Percentiles rank a stretch among this genome's conserved stretches.
These are phyloP conservation scores for Aureobasidium sp. DNA, from an alignment of 2,329 filamentous ascomycete species.

Conservation along the genomic window DNA sequence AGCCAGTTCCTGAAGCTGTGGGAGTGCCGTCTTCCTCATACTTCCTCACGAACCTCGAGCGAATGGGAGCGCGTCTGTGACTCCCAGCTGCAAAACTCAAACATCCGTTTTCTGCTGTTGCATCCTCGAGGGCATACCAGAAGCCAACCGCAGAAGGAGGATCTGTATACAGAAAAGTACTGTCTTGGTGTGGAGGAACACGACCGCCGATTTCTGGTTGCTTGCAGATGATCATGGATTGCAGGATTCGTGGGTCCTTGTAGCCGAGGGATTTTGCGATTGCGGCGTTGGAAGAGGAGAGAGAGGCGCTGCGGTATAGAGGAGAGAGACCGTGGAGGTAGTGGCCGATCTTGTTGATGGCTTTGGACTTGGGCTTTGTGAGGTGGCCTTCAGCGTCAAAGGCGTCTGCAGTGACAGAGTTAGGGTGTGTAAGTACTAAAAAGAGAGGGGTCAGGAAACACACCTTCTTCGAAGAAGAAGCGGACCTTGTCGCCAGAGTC, in stretches of 20 bases:
- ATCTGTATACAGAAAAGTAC: conserved; percentile 83
- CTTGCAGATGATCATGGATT: conserved; percentile 99
- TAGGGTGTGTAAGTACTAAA: not conserved
- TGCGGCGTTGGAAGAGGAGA: conserved; percentile 47
- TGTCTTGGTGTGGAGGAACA: conserved; percentile 87
- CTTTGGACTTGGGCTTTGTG: conserved; percentile 67
- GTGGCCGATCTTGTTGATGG: conserved; percentile 64
- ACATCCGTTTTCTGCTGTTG: conserved; percentile 77
- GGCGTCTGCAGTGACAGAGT: conserved; percentile 47
- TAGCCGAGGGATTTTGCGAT: conserved; percentile 69
- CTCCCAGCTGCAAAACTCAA: conserved; percentile 78
- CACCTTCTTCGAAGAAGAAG: conserved; percentile 89
- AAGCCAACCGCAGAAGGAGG: conserved; percentile 86
- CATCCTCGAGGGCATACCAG: conserved; percentile 96
- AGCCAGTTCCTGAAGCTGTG: conserved; percentile 44
- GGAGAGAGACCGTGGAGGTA: conserved; percentile 40
- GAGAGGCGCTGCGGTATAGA: conserved; percentile 41
- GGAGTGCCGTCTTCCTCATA: conserved; percentile 29
- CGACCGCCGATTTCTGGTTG: conserved; percentile 92
- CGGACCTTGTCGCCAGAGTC: conserved; percentile 82
- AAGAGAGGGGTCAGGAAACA: not conserved
- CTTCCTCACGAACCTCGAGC: conserved; percentile 64
- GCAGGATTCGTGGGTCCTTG: conserved; percentile 65
- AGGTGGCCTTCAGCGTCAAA: conserved; percentile 60
- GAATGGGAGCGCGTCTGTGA: conserved; percentile 64